Evolutionary conservation across 2,329 filamentous ascomycete genomes (phyloP).

Genomic region (Coniochaeta prunicola): DNA sequence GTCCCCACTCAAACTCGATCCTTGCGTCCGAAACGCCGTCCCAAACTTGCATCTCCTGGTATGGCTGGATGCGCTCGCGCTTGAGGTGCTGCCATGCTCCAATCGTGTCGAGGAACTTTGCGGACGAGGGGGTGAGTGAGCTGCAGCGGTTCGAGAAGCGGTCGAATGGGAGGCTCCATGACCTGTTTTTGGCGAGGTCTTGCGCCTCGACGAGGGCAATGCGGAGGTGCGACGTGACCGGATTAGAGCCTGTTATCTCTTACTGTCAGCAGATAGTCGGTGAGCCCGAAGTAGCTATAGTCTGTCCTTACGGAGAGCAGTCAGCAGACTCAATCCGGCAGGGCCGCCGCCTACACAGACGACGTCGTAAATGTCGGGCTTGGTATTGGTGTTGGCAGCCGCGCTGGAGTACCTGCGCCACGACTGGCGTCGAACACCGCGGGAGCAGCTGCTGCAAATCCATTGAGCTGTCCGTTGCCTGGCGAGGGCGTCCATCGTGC

Average conservation of each 20-base stretch:
- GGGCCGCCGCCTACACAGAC: conserved; percentile 88
- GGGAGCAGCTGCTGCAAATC: background rate
- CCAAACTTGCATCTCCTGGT: conserved; percentile 98
- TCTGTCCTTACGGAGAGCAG: conserved; percentile 70
- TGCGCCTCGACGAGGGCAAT: conserved; percentile 88
- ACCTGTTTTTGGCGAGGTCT: conserved; percentile 62
- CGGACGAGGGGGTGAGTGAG: conserved; percentile 83
- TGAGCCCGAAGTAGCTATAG: no score
- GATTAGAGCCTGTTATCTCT: conserved; percentile 56
- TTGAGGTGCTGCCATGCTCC: conserved; percentile 80
- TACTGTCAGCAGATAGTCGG: background rate
- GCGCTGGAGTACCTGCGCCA: conserved; percentile 40
- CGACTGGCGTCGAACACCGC: background rate
- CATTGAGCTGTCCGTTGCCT: conserved; percentile 21
- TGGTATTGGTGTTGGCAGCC: conserved; percentile 26
- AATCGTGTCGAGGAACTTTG: conserved; percentile 73
- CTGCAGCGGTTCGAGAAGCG: conserved; percentile 91
- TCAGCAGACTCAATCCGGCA: conserved; percentile 75
- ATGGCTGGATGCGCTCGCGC: conserved; percentile 68
- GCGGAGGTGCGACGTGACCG: conserved; percentile 67
- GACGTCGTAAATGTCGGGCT: conserved; percentile 80
- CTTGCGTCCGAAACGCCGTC: conserved; percentile 82
- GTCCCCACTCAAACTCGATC: conserved; percentile 79
- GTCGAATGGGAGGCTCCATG: conserved; percentile 58
- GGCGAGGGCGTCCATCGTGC: conserved; percentile 15